Evolutionary conservation across 1,284 basidiomycete genomes (phyloP).

Genomic region (Leccinum pachyderme): DNA sequence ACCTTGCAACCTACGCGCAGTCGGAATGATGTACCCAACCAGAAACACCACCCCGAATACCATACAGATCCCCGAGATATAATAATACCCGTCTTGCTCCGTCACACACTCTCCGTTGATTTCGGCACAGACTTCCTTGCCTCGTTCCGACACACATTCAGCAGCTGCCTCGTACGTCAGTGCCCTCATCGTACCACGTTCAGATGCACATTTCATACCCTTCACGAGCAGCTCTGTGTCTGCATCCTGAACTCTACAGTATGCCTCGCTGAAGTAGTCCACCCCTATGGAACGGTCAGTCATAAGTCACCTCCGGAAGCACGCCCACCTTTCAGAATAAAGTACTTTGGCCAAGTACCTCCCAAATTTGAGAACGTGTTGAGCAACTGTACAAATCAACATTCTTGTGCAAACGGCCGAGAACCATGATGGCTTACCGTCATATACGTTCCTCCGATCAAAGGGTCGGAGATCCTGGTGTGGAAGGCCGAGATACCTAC

Average conservation of each 20-base stretch:
- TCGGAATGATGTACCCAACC: slow-evolving; percentile 79
- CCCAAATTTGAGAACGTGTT: slow-evolving; percentile 98
- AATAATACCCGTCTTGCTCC: slow-evolving; percentile 91
- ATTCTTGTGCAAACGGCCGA: background rate
- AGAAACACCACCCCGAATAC: slow-evolving; percentile 72
- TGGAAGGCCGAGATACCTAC: slow-evolving; percentile 99
- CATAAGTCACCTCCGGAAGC: background rate
- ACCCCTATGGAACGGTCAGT: slow-evolving; percentile 52
- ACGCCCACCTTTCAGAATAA: slow-evolving; percentile 83
- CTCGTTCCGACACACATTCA: slow-evolving; percentile 90
- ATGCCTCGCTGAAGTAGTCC: slow-evolving; percentile 82
- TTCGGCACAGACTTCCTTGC: slow-evolving; percentile 76
- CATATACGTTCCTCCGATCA: slow-evolving; percentile 99
- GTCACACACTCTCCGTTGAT: slow-evolving; percentile 81
- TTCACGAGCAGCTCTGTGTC: slow-evolving; percentile 52
- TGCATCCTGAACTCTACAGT: slow-evolving; percentile 67
- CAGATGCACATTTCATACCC: slow-evolving; percentile 43
- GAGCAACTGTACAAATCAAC: slow-evolving; percentile 58
- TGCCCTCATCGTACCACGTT: background rate
- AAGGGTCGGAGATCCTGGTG: slow-evolving; percentile 93
- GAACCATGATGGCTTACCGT: slow-evolving; percentile 56
- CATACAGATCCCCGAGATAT: slow-evolving; percentile 80
- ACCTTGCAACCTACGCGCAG: slow-evolving; percentile 85
- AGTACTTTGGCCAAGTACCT: slow-evolving; percentile 96
- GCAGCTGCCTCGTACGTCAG: slow-evolving; percentile 44